phyloP scores from a whole-genome alignment of 2,329 filamentous ascomycete species.

The Pseudogymnoascus sp. region DNA sequence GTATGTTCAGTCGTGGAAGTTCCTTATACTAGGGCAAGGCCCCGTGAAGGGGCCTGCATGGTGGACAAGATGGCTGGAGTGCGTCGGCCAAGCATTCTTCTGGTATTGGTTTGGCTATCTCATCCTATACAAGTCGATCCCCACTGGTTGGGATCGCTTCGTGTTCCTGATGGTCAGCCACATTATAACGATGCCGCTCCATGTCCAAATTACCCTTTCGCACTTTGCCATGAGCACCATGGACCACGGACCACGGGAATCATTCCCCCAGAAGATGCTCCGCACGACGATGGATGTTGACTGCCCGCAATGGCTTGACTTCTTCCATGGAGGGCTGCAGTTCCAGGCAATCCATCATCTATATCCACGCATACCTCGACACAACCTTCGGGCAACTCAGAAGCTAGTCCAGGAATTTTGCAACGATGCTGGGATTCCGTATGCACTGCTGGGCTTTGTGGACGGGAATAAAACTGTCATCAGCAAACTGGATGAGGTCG shows the following conservation, averaged over 20 bases:
- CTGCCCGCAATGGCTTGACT: slow-evolving; percentile 80
- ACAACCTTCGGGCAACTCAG: slow-evolving; percentile 71
- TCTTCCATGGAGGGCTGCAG: slow-evolving; percentile 79
- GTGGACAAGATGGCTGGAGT: slow-evolving; percentile 78
- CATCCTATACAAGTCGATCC: slow-evolving; percentile 65
- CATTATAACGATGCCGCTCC: slow-evolving; percentile 69
- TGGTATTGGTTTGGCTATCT: slow-evolving; percentile 82
- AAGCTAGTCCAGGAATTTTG: slow-evolving; percentile 74
- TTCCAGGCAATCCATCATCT: slow-evolving; percentile 86
- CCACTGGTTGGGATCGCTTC: slow-evolving; percentile 59
- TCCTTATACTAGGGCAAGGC: slow-evolving; percentile 60
- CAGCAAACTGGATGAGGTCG: slow-evolving; percentile 65
- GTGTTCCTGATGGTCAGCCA: slow-evolving; percentile 73
- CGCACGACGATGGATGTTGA: slow-evolving; percentile 92
- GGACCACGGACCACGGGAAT: slow-evolving; percentile 74
- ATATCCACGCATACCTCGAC: slow-evolving; percentile 73
- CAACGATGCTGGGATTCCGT: slow-evolving; percentile 71
- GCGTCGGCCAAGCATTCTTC: slow-evolving; percentile 68
- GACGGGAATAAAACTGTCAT: slow-evolving; percentile 78
- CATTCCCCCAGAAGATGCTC: slow-evolving; percentile 83
- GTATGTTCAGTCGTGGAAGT: slow-evolving; percentile 72
- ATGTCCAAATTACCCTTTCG: slow-evolving; percentile 83
- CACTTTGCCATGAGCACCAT: slow-evolving; percentile 92
- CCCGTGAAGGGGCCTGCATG: slow-evolving; percentile 67
- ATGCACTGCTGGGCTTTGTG: slow-evolving; percentile 77